These are phyloP conservation scores for Saccharomyces hybrid DNA, from an alignment of 1,139 yeast genomes.

Conservation along the genomic window DNA sequence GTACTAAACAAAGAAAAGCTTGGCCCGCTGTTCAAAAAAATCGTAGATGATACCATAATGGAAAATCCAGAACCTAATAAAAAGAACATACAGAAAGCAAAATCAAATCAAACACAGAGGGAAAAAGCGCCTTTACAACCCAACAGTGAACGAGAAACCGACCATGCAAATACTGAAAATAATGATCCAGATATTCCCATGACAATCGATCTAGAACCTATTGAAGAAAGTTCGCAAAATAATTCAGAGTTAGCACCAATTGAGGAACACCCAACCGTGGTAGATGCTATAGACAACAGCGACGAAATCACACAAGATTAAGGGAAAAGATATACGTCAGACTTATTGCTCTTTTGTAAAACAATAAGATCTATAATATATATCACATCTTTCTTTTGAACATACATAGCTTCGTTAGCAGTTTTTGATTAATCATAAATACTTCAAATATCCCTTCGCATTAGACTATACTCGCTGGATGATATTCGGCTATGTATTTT, in stretches of 20 bases:
- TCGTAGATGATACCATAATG: conserved; percentile 29
- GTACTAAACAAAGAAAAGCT: conserved; percentile 42
- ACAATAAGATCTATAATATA: not conserved
- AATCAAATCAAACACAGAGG: not conserved
- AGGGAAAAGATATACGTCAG: not conserved
- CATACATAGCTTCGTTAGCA: not conserved
- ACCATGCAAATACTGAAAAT: not conserved
- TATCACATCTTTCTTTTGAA: not conserved
- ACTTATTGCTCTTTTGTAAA: not conserved
- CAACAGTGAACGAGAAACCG: not conserved
- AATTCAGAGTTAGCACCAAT: conserved; percentile 11
- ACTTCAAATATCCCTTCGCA: not conserved
- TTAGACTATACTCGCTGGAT: not conserved
- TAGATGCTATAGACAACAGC: not conserved
- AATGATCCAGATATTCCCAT: not conserved
- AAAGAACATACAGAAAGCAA: not conserved
- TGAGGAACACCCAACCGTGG: conserved; percentile 11
- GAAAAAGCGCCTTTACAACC: not conserved
- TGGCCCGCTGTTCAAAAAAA: conserved; percentile 35
- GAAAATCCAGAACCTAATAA: conserved; percentile 2
- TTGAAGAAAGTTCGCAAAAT: conserved; percentile 6
- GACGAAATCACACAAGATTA: not conserved
- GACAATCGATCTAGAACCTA: conserved; percentile 5
- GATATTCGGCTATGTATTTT: not conserved
- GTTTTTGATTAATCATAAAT: not conserved